Evolutionary conservation across 441 rosid genomes (phyloP).

Genomic region (Populus hybrid): DNA sequence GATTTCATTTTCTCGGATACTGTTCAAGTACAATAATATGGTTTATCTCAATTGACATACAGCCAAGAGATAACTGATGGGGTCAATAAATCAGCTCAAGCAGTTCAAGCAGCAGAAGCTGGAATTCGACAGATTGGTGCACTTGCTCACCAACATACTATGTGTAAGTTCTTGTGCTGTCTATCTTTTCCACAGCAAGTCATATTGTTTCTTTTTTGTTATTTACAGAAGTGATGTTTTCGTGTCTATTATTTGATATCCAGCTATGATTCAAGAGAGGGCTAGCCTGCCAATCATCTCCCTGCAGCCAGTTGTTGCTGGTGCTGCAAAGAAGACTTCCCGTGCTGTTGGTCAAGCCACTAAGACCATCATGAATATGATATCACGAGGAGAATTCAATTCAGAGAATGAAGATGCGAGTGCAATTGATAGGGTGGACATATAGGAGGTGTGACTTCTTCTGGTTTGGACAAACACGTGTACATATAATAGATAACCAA

Average conservation of each 20-base stretch:
- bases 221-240: slow-evolving; percentile 9
- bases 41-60: slow-evolving; percentile 4
- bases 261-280: slow-evolving; percentile 92
- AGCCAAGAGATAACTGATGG: slow-evolving; percentile 94
- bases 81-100: slow-evolving; percentile 84
- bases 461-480: neutral
- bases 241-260: slow-evolving; percentile 9
- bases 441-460: slow-evolving; percentile 10
- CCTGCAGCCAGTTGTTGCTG: slow-evolving; percentile 68
- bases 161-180: slow-evolving; percentile 43
- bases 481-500: slow-evolving; percentile 3
- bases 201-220: neutral
- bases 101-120: slow-evolving; percentile 85
- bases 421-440: slow-evolving; percentile 43
- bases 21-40: neutral
- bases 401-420: slow-evolving; percentile 38
- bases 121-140: slow-evolving; percentile 81
- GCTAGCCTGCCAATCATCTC: slow-evolving; percentile 80
- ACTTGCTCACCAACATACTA: slow-evolving; percentile 71
- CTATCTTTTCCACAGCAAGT: neutral
- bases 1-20: neutral
- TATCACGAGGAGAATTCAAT: slow-evolving; percentile 41
- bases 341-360: slow-evolving; percentile 78
- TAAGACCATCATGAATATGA: slow-evolving; percentile 57
- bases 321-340: slow-evolving; percentile 83